Base-by-base conservation (phyloP, 1,139 yeast species). In the Diutina neorugosa region DNA sequence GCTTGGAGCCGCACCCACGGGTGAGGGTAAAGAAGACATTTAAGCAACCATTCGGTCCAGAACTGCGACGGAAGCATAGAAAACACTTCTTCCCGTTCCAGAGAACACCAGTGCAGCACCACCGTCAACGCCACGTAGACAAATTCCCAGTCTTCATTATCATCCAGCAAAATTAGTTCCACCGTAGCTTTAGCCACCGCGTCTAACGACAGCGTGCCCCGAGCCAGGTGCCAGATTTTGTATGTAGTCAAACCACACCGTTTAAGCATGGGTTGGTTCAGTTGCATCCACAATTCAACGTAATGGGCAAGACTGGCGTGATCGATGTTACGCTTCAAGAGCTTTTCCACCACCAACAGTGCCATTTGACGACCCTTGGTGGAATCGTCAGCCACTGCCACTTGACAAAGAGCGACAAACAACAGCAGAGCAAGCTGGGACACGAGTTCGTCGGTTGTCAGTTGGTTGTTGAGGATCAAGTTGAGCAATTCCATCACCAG, bases 331-430 rank as follows among this genome's bases (percentile, higher is more conserved):
- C 50, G 40, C 46, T 69, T 69, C 54, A 91, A 67, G 52, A 93
- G 71, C 21, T 74, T 73, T 11, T 77, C 68, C 43, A 90, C 69
- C 52, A 91, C 71, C 5, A 81, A 68, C 6, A 84, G 70, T 0
- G 98, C 90, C 86, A 85, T 84, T 63, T 88, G 96, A 55, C 96
- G 81, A 63, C 97, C 91, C 57, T 78, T 81, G n/a, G 85, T 70
- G 3, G 87, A 77, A 53, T 85, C 86, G 64, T 93, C 98, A 54
- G 86, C 81, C 42, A 87, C 83, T 21, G 88, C 69, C 27, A 87
- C 85, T 64, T 86, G 82, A 0, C 95, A 82, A 57, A 93, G 71
- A 0, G 91, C 88, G 52, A 91, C 84, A 63, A 90, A 93, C 62
- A 91, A 86, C 1, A 96, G 84, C 0, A 85, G 69, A 0, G 91